Conservation (phyloP, 331 rosid genomes). For the Pyrus hybrid region DNA sequence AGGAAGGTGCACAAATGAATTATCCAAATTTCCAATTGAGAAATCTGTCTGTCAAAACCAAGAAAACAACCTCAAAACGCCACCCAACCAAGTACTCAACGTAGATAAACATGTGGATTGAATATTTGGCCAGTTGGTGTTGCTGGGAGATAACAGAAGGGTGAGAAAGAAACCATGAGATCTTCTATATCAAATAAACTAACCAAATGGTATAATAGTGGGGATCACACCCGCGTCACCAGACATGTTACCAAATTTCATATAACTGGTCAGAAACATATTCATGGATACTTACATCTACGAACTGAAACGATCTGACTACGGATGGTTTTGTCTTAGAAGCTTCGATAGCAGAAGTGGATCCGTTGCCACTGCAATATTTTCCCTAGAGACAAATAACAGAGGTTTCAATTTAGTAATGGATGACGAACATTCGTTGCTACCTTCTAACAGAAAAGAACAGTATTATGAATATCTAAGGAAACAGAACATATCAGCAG, state of each 20-base stretch:
- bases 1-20: not conserved
- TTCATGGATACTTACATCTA: constrained; percentile 47
- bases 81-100: not conserved
- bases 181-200: not conserved
- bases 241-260: constrained; percentile 1
- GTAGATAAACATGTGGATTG: not conserved
- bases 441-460: not conserved
- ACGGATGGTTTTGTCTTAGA: constrained; percentile 39
- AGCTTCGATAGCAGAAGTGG: constrained; percentile 49
- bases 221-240: not conserved
- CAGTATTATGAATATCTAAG: not conserved
- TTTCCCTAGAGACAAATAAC: constrained; percentile 33
- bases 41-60: not conserved
- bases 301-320: constrained; percentile 37
- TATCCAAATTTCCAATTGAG: not conserved
- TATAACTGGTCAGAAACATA: not conserved
- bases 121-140: not conserved
- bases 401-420: not conserved
- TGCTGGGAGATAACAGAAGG: not conserved
- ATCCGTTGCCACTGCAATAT: constrained; percentile 41
- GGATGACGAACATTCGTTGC: not conserved
- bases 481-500: not conserved
- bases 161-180: not conserved
- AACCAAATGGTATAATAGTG: not conserved
- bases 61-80: not conserved